Evolutionary conservation across 306 rosid species (phyloP), one percentile per base, ranked within the genome.

Genomic region (Cucurbita ficifolia): DNA sequence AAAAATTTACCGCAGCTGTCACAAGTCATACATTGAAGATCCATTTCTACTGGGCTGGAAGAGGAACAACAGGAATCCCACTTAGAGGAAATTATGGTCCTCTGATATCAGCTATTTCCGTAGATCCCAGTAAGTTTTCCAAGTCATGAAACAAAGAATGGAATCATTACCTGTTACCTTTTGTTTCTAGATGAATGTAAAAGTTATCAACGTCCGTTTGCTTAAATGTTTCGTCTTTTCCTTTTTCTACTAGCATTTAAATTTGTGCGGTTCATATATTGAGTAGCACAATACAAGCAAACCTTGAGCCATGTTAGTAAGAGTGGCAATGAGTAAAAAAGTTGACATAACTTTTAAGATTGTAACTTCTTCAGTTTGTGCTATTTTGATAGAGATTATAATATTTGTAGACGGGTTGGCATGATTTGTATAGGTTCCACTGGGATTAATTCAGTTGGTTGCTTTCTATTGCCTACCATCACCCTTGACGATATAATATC

Each of bases 1-100:
- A 84, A 87, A 79, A 10, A 38, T 87, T 87, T 51, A 87, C 80
- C 62, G 87, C 82, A 3, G 46, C 35, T 42, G 98, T 93, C 73
- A 78, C 82, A 0, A 76, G 82, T 42, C 65, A 82, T 77, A 86
- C 98, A 19, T 77, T 93, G 72, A 93, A 87, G 83, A 93, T 93
- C 76, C 97, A 82, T 71, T 86, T 93, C 61, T 88, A 90, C 58
- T 93, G 96, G 90, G 92, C 96, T 75, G 98, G 98, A 79, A 90
- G 88, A 84, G 98, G 98, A 80, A 90, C 98, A 45, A 93, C 97
- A n/a, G 98, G 98, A 82, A 93, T 93, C 77, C 98, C 98, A 17
- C 70, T 77, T 29, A 84, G 98, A 86, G 97, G 98, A 72, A 84
- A 72, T 80, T 93, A 93, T 73, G 98, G 98, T 70, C 98, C 98